Evolutionary conservation across 768 basidiomycete species (phyloP), one percentile per base, ranked within the genome.

Genomic region (Suillus alpinus): DNA sequence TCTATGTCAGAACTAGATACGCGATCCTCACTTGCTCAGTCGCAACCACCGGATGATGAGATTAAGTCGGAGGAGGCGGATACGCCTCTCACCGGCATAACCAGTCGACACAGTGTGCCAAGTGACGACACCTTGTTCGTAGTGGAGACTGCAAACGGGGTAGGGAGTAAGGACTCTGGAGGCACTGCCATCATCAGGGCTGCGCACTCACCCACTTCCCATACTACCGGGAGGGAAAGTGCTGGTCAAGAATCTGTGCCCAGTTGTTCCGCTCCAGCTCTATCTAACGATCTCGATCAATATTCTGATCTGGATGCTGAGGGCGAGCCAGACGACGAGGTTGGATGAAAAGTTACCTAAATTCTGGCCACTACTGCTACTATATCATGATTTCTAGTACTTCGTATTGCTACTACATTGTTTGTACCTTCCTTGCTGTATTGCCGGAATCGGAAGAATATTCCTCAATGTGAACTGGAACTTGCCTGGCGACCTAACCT

Each of bases 71-170:
- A 86, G 68, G 84, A 84, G 60, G 63, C 74, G 58, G 81, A 76
- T 34, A 86, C 84, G 34, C 83, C 84, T 1, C 69, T 80, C 49
- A 84, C 81, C 6, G 78, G 72, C 23, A 65, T 75, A 59, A 78
- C 82, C 53, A 83, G 81, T 64, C 76, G 77, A 61, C 83, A 82
- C 66, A 86, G 86, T 63, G 75, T 79, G 60, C 82, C 83, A 34
- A 86, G 81, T 66, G 87, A 87, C 62, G 83, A 83, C 57, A 86
- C 83, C 9, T 75, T 86, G 44, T 77, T 77, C 50, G 78, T 74
- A 16, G 63, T 68, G 13, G 77, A 80, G 40, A 69, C 63, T 7
- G 66, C 67, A 4, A 66, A 68, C 31, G 68, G 65, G 16, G 66
- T 69, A 59, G 58, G 74, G 65, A 71, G 53, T 69, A 69, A 71